Conservation (phyloP, 768 basidiomycete species). For the Wakefieldia striispora region DNA sequence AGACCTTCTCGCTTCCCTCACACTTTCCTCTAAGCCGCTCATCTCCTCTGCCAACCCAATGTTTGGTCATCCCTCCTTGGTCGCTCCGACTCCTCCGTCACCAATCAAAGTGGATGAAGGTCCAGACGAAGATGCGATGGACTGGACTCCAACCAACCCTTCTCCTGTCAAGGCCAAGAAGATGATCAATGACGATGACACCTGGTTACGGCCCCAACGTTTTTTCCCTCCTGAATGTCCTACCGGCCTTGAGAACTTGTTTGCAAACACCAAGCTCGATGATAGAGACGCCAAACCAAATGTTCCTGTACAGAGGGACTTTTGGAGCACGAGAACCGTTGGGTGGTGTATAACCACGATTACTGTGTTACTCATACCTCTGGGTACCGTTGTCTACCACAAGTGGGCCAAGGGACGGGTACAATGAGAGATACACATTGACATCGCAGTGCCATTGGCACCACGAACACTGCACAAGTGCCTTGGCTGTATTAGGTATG, state of each 20-base stretch:
- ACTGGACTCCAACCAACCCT: conserved; percentile 64
- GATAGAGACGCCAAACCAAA: conserved; percentile 28
- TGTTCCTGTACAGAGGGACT: neutral
- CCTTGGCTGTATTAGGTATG: conserved; percentile 2
- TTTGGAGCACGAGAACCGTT: conserved; percentile 2
- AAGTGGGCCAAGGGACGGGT: conserved; percentile 22
- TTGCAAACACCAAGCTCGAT: conserved; percentile 60
- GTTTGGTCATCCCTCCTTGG: conserved; percentile 70
- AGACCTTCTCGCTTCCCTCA: conserved; percentile 61
- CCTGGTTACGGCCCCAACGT: conserved; percentile 65
- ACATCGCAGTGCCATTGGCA: conserved; percentile 1
- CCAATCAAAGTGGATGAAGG: conserved; percentile 28
- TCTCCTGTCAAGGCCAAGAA: conserved; percentile 24
- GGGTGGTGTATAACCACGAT: conserved; percentile 12
- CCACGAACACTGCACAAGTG: conserved; percentile 1
- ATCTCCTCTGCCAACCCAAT: conserved; percentile 49
- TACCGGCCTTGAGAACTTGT: conserved; percentile 71
- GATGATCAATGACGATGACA: conserved; percentile 33
- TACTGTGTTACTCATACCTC: conserved; percentile 17
- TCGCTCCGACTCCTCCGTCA: conserved; percentile 22
- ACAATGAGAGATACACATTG: conserved; percentile 19
- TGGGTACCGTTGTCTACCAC: conserved; percentile 19
- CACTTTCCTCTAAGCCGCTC: conserved; percentile 64
- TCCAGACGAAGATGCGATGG: conserved; percentile 48
- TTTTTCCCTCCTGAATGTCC: conserved; percentile 80